Evolutionary conservation across 1,284 basidiomycete species (phyloP), one percentile per base, ranked within the genome.

Genomic region (Microbotryum silenes-acaulis): DNA sequence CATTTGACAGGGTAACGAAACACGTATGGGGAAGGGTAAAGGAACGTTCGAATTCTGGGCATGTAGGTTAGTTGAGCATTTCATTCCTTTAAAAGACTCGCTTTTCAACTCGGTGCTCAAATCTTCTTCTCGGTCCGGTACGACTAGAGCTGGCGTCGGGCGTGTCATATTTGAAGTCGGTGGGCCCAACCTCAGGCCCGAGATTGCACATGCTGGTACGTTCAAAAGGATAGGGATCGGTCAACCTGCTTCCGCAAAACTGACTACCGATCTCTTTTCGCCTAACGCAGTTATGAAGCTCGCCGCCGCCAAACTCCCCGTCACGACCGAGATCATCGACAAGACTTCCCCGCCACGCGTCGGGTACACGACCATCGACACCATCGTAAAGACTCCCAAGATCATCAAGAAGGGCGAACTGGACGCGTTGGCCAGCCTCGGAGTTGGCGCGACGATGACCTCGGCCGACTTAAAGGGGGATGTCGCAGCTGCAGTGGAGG

Each of bases 21-120:
- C 93, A 8, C 88, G 96, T 83, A 98, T 98, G 96, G 94, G 94
- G 52, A 97, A 97, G 78, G 96, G 96, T 62, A 98, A 98, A 77
- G 96, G 96, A 53, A 84, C 88, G 0, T 98, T 97, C 72, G 94
- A 97, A 75, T 97, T 83, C 76, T 97, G 94, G 96, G 91, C 93
- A 44, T 91, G 89, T 64, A 83, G 89, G 89, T 91, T 73, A 64
- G 83, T 77, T 21, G 7, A 20, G 42, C 12, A 48, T 33, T 25
- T 48, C 23, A 18, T 21, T 48, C 33, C 18, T 61, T 51, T 20
- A 8, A 29, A 10, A 8, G 27, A 6, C 46, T 27, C 31, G 9
- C 46, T 49, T 25, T n/a, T 49, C 27, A 47, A 21, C 8, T 18
- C 25, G 8, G 27, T 14, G 20, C 42, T 14, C 46, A 51, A 27